These are phyloP conservation scores for Phytopythium ostracodes DNA, from an alignment of 352 stramenopile genomes.

Conservation along the genomic window DNA sequence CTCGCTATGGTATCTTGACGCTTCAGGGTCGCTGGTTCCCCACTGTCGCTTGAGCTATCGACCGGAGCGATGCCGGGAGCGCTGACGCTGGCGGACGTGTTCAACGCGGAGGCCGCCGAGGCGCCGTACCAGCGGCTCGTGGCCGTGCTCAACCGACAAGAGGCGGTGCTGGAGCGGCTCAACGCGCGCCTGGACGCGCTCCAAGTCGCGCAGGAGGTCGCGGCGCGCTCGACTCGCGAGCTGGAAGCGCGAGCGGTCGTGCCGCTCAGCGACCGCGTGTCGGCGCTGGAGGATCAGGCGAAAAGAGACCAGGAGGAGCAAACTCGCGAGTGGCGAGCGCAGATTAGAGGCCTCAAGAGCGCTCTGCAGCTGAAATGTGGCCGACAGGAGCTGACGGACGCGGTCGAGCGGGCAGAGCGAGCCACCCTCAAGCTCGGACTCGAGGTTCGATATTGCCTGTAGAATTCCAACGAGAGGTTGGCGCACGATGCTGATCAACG, in stretches of 20 bases:
- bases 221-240: conserved; percentile 21
- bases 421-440: conserved; percentile 14
- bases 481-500: neutral
- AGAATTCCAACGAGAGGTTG: neutral
- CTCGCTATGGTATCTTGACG: neutral
- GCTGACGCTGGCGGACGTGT: conserved; percentile 43
- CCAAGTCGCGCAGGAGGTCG: conserved; percentile 18
- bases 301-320: neutral
- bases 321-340: neutral
- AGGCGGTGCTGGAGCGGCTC: conserved; percentile 31
- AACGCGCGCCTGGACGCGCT: conserved; percentile 18
- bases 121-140: conserved; percentile 52
- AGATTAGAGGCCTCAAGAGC: conserved; percentile 13
- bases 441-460: neutral
- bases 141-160: conserved; percentile 58
- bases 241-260: conserved; percentile 6
- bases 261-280: conserved; percentile 11
- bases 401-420: conserved; percentile 13
- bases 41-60: neutral
- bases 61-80: neutral
- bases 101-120: conserved; percentile 45
- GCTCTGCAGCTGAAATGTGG: conserved; percentile 20
- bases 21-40: neutral
- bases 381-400: conserved; percentile 14
- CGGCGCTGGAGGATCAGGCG: conserved; percentile 4